Evolutionary conservation across 148 eudicot species (phyloP).

Genomic region (Rhododendron mucronatum): DNA sequence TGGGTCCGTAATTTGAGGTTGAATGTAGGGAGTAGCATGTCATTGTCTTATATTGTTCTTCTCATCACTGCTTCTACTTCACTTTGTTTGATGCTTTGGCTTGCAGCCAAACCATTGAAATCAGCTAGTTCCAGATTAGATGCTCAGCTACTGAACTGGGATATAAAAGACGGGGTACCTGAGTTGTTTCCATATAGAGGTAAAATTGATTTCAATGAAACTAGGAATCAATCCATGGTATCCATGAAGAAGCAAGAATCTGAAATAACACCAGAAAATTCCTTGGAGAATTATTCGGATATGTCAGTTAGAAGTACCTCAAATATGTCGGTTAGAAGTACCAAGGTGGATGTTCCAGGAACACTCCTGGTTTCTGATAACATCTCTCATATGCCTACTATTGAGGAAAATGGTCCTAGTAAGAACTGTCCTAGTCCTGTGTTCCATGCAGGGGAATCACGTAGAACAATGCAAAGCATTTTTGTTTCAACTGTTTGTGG

Average conservation of each 20-base stretch:
- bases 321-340: conserved; percentile 21
- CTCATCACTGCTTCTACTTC: conserved; percentile 48
- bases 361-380: conserved; percentile 49
- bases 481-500: conserved; percentile 16
- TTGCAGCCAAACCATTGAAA: conserved; percentile 75
- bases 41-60: conserved; percentile 52
- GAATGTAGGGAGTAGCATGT: conserved; percentile 49
- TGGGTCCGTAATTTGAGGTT: conserved; percentile 75
- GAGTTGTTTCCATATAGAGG: conserved; percentile 36
- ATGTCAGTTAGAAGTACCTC: conserved; percentile 22
- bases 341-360: conserved; percentile 51
- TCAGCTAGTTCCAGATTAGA: conserved; percentile 50
- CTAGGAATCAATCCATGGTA: conserved; percentile 27
- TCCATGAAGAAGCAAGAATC: conserved; percentile 31
- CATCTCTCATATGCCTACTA: conserved; percentile 25
- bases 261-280: conserved; percentile 21
- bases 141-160: conserved; percentile 50
- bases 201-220: conserved; percentile 24
- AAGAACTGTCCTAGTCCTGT: conserved; percentile 16
- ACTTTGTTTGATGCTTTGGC: conserved; percentile 59
- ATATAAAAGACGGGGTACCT: conserved; percentile 22
- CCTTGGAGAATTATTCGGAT: conserved; percentile 22
- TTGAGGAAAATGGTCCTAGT: conserved; percentile 35
- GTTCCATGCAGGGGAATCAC: conserved; percentile 27
- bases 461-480: conserved; percentile 17